These are phyloP conservation scores for Gastrolobium villosum DNA, from an alignment of 306 rosid genomes.

Conservation along the genomic window DNA sequence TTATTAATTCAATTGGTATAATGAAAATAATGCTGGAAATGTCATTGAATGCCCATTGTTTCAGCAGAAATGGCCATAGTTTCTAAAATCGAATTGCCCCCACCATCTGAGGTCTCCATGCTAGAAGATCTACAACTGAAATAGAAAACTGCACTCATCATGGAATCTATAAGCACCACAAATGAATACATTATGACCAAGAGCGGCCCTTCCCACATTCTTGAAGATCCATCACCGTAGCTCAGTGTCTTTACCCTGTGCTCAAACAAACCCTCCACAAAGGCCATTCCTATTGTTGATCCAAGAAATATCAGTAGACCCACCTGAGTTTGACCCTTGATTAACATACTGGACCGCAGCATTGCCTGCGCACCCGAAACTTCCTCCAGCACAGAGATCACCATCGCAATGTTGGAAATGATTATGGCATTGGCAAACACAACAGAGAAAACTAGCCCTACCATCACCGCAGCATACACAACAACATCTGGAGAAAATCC, in stretches of 20 bases:
- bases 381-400: constrained; percentile 89
- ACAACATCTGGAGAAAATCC: constrained; percentile 63
- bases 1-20: constrained; percentile 44
- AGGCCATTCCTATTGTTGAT: constrained; percentile 87
- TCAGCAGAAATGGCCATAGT: constrained; percentile 65
- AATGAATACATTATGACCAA: constrained; percentile 95
- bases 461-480: constrained; percentile 71
- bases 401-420: constrained; percentile 80
- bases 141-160: constrained; percentile 90
- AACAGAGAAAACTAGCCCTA: constrained; percentile 77
- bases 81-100: constrained; percentile 64
- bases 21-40: constrained; percentile 42
- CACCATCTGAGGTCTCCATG: constrained; percentile 55
- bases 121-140: constrained; percentile 73
- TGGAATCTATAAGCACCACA: constrained; percentile 86
- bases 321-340: constrained; percentile 93
- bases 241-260: constrained; percentile 93
- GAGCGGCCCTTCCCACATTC: constrained; percentile 98
- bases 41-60: constrained; percentile 65
- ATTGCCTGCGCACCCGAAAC: constrained; percentile 93
- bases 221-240: constrained; percentile 97
- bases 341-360: constrained; percentile 73
- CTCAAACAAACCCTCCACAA: constrained; percentile 94
- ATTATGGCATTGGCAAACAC: constrained; percentile 87
- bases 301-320: constrained; percentile 88